phyloP scores from a whole-genome alignment of 2,329 filamentous ascomycete species.

The Malbranchea zuffiana region DNA sequence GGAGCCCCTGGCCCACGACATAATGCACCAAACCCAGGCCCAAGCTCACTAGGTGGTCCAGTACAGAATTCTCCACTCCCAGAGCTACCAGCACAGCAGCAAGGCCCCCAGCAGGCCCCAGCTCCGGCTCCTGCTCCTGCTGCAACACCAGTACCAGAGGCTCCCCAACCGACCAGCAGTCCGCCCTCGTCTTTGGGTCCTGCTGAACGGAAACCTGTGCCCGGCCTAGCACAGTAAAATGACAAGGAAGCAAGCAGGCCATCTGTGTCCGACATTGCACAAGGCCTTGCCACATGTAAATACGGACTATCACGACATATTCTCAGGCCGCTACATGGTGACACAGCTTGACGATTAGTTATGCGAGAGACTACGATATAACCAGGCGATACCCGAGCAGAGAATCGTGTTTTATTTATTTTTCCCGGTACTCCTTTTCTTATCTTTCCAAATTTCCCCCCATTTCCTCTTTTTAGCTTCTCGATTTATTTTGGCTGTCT shows the following conservation, averaged over 20 bases:
- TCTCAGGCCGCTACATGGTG: too few species aligned
- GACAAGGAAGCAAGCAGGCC: too few species aligned
- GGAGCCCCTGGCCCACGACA: slow-evolving; percentile 20
- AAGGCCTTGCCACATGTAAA: too few species aligned
- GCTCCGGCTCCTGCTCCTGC: slow-evolving; percentile 9
- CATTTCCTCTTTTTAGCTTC: too few species aligned
- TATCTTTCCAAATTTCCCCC: too few species aligned
- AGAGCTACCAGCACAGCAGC: slow-evolving; percentile 1
- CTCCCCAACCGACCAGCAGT: slow-evolving; percentile 34
- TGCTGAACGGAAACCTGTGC: slow-evolving; percentile 47
- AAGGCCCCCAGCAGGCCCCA: background rate
- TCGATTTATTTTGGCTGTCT: too few species aligned
- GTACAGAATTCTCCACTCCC: slow-evolving; percentile 2
- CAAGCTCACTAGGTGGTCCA: slow-evolving; percentile 9
- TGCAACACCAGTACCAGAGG: slow-evolving; percentile 26
- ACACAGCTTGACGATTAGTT: too few species aligned
- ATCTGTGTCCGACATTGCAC: too few species aligned
- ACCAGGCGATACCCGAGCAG: slow-evolving; percentile 10
- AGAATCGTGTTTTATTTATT: slow-evolving; percentile 3
- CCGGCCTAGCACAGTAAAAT: slow-evolving; percentile 40
- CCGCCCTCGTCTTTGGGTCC: slow-evolving; percentile 32
- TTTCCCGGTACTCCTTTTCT: background rate
- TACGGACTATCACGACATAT: too few species aligned
- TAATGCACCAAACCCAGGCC: slow-evolving; percentile 8
- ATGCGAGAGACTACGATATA: slow-evolving; percentile 8